These are phyloP conservation scores for Geosmithia morbida DNA, from an alignment of 2,329 filamentous ascomycete genomes.

Conservation along the genomic window DNA sequence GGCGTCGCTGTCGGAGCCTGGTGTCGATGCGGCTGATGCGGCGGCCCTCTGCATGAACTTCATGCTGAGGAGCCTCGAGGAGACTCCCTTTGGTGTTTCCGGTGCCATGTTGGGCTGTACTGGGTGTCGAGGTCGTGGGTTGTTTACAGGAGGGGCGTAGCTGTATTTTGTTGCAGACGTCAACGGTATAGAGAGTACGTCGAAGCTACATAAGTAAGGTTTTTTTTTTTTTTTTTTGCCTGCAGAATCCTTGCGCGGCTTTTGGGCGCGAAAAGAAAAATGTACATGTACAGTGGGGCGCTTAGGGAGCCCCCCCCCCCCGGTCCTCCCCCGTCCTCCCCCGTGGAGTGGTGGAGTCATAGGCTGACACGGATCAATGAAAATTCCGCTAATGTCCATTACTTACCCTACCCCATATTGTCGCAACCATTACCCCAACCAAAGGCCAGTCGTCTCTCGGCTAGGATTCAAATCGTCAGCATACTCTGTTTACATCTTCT, in stretches of 20 bases:
- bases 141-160: neutral
- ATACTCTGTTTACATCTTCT: neutral
- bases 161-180: too few relatives aligned
- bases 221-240: neutral
- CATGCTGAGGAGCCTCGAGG: conserved; percentile 80
- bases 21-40: conserved; percentile 35
- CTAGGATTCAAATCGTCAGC: neutral
- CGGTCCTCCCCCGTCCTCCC: too few relatives aligned
- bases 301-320: neutral
- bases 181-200: too few relatives aligned
- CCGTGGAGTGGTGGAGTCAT: conserved; percentile 5
- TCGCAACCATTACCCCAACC: conserved; percentile 4
- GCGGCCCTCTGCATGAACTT: conserved; percentile 94
- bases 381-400: neutral
- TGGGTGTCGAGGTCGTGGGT: neutral
- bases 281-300: neutral
- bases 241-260: too few relatives aligned
- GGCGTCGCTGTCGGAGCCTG: conserved; percentile 31
- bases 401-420: neutral
- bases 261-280: neutral
- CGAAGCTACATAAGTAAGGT: neutral
- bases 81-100: conserved; percentile 54
- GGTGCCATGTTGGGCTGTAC: conserved; percentile 22
- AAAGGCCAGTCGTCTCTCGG: neutral
- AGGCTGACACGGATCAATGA: neutral